Conservation (phyloP, 371 early-diverging fungal genomes). For the Mucor lusitanicus region DNA sequence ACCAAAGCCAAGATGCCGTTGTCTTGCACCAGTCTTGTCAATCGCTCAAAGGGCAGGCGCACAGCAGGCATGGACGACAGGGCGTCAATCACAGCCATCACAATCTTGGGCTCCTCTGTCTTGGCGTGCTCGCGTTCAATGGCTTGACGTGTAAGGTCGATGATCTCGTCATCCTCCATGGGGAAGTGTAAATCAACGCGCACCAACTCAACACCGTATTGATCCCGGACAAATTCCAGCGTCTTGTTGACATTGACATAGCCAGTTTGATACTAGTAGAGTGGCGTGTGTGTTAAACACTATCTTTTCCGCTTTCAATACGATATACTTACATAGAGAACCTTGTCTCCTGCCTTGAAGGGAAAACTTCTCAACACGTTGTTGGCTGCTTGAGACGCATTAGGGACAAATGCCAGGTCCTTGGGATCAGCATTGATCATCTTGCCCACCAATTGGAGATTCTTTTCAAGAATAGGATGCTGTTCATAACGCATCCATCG, state of each 20-base stretch:
- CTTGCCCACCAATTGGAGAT: conserved; percentile 4
- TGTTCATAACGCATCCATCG: conserved; percentile 17
- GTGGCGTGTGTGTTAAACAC: too few species aligned
- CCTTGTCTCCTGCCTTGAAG: conserved; percentile 46
- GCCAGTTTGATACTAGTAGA: conserved; percentile 39
- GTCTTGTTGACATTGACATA: conserved; percentile 40
- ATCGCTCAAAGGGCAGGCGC: conserved; percentile 59
- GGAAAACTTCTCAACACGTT: conserved; percentile 44
- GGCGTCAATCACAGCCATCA: conserved; percentile 54
- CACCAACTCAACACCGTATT: conserved; percentile 34
- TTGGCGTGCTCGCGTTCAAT: conserved; percentile 38
- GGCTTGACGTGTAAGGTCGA: conserved; percentile 29
- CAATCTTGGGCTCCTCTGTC: conserved; percentile 24
- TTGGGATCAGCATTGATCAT: conserved; percentile 37
- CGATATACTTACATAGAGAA: conserved; percentile 21
- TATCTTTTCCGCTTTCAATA: too few species aligned
- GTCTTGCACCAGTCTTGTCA: conserved; percentile 49
- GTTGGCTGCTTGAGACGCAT: conserved; percentile 43
- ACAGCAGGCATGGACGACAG: conserved; percentile 57
- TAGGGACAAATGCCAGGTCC: conserved; percentile 36
- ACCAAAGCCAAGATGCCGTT: conserved; percentile 60
- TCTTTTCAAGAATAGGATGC: neutral
- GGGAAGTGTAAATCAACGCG: conserved; percentile 31
- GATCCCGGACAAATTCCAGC: conserved; percentile 35
- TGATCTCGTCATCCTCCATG: conserved; percentile 32